These are phyloP conservation scores for Aureobasidium sp. DNA, from an alignment of 2,329 filamentous ascomycete species.

Conservation along the genomic window DNA sequence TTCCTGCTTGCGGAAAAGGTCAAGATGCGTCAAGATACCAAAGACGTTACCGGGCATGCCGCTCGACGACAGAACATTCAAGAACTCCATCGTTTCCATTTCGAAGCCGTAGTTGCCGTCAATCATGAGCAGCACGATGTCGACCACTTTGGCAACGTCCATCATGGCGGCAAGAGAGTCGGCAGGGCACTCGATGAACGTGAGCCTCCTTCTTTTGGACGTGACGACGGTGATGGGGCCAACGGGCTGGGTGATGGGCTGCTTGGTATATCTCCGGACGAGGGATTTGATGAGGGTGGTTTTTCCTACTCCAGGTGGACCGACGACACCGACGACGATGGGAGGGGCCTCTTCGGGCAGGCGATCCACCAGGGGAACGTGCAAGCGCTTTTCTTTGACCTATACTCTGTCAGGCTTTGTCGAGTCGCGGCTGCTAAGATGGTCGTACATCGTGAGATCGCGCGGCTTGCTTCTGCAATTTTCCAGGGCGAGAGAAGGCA, in stretches of 20 bases:
- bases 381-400: slow-evolving; percentile 92
- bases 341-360: slow-evolving; percentile 92
- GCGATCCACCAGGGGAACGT: slow-evolving; percentile 93
- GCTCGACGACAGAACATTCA: slow-evolving; percentile 86
- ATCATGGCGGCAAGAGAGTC: slow-evolving; percentile 94
- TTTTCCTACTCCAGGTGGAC: slow-evolving; percentile 89
- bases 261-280: slow-evolving; percentile 90
- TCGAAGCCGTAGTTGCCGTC: slow-evolving; percentile 98
- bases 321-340: slow-evolving; percentile 86
- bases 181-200: slow-evolving; percentile 92
- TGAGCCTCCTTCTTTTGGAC: slow-evolving; percentile 88
- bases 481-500: slow-evolving; percentile 73
- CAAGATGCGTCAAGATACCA: slow-evolving; percentile 90
- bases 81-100: slow-evolving; percentile 99
- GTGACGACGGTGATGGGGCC: slow-evolving; percentile 95
- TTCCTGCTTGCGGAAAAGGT: slow-evolving; percentile 90
- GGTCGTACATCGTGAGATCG: slow-evolving; percentile 60
- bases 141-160: slow-evolving; percentile 91
- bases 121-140: slow-evolving; percentile 96
- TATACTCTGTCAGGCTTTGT: slow-evolving; percentile 31
- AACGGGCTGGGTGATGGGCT: slow-evolving; percentile 80
- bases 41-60: slow-evolving; percentile 99
- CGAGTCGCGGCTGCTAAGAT: background rate
- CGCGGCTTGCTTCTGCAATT: slow-evolving; percentile 66
- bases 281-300: slow-evolving; percentile 93